Base-by-base conservation (phyloP, 164 flowering plant genomes). In the Kalanchoe fedtschenkoi region DNA sequence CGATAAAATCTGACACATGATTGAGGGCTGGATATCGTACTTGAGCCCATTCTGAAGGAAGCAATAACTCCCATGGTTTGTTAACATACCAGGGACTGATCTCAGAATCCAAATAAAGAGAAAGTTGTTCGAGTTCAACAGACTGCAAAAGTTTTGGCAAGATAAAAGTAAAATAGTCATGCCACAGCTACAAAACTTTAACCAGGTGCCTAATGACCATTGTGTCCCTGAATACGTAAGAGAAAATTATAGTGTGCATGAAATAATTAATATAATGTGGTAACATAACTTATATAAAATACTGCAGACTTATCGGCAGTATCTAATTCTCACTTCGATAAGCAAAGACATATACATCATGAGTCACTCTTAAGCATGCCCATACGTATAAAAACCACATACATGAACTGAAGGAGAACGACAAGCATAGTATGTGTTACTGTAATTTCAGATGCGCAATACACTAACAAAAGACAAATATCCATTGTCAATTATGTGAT, bases 41-140 rank as follows among this genome's bases (percentile, higher is more conserved):
- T 87, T 87, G 82, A 66, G 71, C 80, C 99, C 99, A 95, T 63
- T 91, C 97, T n/a, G 79, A 71, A 42, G 99, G 99, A 70, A 74
- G 83, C 74, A 95, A 75, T 69, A 82, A 85, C 77, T 81, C 85
- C 99, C 99, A 95, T 61, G 83, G 79, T 78, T 80, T 91, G 54
- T 70, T 77, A 64, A 83, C 58, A 53, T 67, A 62, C 99, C 97
- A 95, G 28, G 96, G 96, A 59, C 34, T 30, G 63, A 80, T 75
- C 80, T 89, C 91, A 72, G 96, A 87, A 79, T 95, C 97, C 60
- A 95, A 72, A 78, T 95, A 95, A 43, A 89, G 29, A 61, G 99
- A 89, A 71, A 95, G 74, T 11, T 79, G 76, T 62, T 86, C 90
- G 63, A 95, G 95, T 69, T 82, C 84, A 63, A 84, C 91, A 34